Conservation (phyloP, 176 grass and related monocot genomes). For the Phoenix dactylifera region DNA sequence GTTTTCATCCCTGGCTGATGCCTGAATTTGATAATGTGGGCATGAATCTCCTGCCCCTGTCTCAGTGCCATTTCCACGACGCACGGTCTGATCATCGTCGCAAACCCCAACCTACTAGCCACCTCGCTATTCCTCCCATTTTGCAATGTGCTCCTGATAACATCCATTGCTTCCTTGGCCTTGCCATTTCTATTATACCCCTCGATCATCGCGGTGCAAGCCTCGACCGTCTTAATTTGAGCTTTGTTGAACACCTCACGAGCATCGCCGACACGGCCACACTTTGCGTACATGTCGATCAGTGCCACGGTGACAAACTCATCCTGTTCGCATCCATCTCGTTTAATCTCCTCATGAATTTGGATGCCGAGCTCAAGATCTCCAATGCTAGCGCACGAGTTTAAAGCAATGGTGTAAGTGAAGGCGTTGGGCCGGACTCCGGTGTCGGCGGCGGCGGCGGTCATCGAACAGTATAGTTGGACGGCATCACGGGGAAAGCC, state of each 20-base stretch:
- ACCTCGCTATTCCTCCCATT: not conserved
- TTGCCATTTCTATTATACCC: constrained; percentile 10
- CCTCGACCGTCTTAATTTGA: not conserved
- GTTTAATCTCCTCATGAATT: constrained; percentile 8
- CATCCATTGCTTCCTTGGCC: constrained; percentile 7
- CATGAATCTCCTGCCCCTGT: constrained; percentile 20
- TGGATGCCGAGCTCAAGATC: constrained; percentile 12
- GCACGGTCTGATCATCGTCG: constrained; percentile 14
- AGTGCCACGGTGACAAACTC: constrained; percentile 12
- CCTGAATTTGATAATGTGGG: constrained; percentile 8
- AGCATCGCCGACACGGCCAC: constrained; percentile 1
- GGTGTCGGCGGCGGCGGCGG: not conserved
- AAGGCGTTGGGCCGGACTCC: constrained; percentile 18
- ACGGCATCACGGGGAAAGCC: constrained; percentile 20
- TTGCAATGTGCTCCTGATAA: constrained; percentile 7
- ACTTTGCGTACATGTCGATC: constrained; percentile 22
- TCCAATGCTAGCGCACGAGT: constrained; percentile 4
- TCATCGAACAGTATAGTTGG: constrained; percentile 8
- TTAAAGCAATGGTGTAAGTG: constrained; percentile 15
- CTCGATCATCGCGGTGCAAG: constrained; percentile 23
- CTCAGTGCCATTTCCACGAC: constrained; percentile 7
- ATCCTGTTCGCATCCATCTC: constrained; percentile 7
- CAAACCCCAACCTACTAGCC: constrained; percentile 9
- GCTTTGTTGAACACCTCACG: constrained; percentile 13
- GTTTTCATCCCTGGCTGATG: constrained; percentile 11